Evolutionary conservation across 768 basidiomycete genomes (phyloP).

Genomic region (Trametes sanguinea): DNA sequence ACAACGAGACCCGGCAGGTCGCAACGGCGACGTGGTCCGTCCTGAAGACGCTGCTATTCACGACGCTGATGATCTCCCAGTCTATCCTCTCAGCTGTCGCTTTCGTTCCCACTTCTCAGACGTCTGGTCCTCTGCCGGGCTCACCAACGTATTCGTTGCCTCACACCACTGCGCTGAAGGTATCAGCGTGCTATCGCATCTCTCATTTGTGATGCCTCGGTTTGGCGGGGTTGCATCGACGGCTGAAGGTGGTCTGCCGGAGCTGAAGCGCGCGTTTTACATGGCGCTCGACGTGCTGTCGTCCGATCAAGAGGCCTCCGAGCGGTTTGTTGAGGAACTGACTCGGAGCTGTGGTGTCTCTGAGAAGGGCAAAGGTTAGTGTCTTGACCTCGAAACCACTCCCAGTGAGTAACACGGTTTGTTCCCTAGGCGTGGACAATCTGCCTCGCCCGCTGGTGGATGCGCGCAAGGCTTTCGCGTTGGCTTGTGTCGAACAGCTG

Average conservation of each 20-base stretch:
- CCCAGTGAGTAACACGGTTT: no score
- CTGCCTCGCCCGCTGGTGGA: slow-evolving; percentile 21
- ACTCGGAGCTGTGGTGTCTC: slow-evolving; percentile 16
- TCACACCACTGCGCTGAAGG: slow-evolving; percentile 51
- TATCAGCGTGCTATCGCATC: slow-evolving; percentile 61
- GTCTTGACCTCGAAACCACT: not conserved
- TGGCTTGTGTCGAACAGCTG: slow-evolving; percentile 80
- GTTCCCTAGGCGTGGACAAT: not conserved
- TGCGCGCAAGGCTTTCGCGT: slow-evolving; percentile 57
- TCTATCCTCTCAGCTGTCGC: slow-evolving; percentile 56
- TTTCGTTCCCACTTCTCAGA: slow-evolving; percentile 47
- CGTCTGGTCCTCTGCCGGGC: slow-evolving; percentile 5
- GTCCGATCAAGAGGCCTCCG: slow-evolving; percentile 38
- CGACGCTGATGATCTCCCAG: slow-evolving; percentile 68
- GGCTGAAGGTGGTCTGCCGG: slow-evolving; percentile 57
- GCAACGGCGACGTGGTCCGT: slow-evolving; percentile 61
- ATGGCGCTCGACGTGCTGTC: slow-evolving; percentile 75
- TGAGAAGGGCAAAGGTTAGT: slow-evolving; percentile 14
- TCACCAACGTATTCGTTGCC: slow-evolving; percentile 27
- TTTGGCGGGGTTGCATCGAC: slow-evolving; percentile 73
- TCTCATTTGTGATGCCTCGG: slow-evolving; percentile 77
- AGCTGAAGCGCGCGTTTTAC: slow-evolving; percentile 76
- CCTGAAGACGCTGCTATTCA: slow-evolving; percentile 78
- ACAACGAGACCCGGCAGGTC: slow-evolving; percentile 45
- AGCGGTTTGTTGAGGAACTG: slow-evolving; percentile 42